A percentile compares a stretch with the other conserved stretches of the same genome.
Conservation (phyloP, 139 green algal species). For the Tetraselmis chui region DNA sequence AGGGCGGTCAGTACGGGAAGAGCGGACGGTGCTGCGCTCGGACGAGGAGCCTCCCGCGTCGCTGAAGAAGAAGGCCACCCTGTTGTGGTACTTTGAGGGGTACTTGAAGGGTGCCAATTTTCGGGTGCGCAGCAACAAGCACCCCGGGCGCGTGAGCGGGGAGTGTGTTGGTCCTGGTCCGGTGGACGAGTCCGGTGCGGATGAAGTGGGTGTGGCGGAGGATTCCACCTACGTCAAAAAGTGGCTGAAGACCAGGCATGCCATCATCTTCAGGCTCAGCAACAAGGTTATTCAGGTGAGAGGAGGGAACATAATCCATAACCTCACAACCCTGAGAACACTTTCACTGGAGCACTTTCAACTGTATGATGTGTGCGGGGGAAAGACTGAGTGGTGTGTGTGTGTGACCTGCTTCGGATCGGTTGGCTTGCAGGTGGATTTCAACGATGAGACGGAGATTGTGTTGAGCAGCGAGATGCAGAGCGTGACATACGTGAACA, state of each 20-base stretch:
- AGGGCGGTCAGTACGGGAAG: neutral
- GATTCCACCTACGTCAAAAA: constrained; percentile 14
- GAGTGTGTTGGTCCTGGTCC: neutral
- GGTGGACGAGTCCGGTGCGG: neutral
- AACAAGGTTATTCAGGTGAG: constrained; percentile 20
- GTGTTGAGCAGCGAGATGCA: constrained; percentile 7
- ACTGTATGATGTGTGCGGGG: too few species aligned
- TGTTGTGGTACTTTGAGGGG: constrained; percentile 11
- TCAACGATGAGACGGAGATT: constrained; percentile 16
- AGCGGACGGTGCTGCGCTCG: neutral
- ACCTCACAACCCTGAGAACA: neutral
- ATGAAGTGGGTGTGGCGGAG: neutral
- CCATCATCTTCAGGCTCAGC: constrained; percentile 17
- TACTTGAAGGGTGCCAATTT: constrained; percentile 1
- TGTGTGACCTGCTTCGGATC: too few species aligned
- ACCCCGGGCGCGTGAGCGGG: neutral
- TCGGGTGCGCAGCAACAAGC: neutral
- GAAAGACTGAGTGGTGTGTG: too few species aligned
- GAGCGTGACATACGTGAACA: constrained; percentile 4
- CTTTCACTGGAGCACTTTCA: too few species aligned
- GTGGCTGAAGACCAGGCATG: constrained; percentile 18
- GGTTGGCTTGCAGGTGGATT: constrained; percentile 7
- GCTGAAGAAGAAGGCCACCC: constrained; percentile 12
- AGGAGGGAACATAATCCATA: neutral
- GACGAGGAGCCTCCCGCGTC: neutral